Evolutionary conservation across 2,329 filamentous ascomycete species (phyloP), one percentile per base, ranked within the genome.

Genomic region (Venturia effusa): DNA sequence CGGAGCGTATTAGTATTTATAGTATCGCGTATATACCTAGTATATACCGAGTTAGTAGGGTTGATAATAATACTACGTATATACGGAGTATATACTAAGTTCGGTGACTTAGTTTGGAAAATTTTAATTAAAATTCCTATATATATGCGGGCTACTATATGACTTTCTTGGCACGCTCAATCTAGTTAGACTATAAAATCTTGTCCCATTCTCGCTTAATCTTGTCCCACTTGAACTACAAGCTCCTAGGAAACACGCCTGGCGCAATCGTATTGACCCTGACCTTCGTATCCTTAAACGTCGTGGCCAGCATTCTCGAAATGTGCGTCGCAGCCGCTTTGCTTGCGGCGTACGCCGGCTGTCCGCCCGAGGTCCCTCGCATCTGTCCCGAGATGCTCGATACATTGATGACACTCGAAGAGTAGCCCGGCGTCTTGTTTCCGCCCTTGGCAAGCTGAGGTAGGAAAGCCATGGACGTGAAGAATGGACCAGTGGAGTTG

Each of bases 341-440:
- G 66, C 84, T 87, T n/a, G 89, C 83, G 17, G 88, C 89, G 72
- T 94, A 94, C 0, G 86, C 84, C 74, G 87, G 92, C 39, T 91
- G 89, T 27, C 81, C 81, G n/a, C 88, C 87, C 27, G 90, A 86
- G 0, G 86, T 80, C 59, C 82, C 79, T 69, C 88, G 86, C 75
- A 92, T 88, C 66, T 91, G 87, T 0, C 84, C 87, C 0, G 81
- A 88, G 72, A 94, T 92, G 24, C 84, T 88, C 66, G 86, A 87
- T 48, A 89, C 89, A 43, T 90, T 87, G 66, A 96, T 83, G 27
- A 89, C 84, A 1, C 81, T 84, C 27, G 83, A 68, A 81, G 83
- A 32, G 86, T 76, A 64, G 84, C 86, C 5, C 81, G 79, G 61
- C 79, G 77, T 68, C 87, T 83, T 41, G 90, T 88, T 0, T 87